A percentile compares a stretch with the other conserved stretches of the same genome.
These are phyloP conservation scores for Metarhizium guizhouense DNA, from an alignment of 2,329 filamentous ascomycete genomes.

Conservation along the genomic window DNA sequence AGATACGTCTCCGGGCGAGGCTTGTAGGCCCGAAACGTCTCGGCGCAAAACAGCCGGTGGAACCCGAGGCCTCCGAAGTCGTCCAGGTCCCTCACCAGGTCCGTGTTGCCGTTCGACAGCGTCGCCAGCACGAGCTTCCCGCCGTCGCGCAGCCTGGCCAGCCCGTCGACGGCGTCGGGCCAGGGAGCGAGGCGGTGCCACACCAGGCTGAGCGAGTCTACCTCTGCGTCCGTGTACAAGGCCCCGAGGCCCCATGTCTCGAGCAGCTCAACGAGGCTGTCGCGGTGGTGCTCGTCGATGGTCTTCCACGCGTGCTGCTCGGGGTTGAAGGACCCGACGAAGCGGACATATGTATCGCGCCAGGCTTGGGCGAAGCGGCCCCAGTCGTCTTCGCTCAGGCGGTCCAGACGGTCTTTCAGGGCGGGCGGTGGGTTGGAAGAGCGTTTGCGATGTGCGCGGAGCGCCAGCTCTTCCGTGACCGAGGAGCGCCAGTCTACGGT, in stretches of 20 bases:
- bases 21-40: conserved; percentile 69
- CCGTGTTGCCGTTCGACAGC: conserved; percentile 65
- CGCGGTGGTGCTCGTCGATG: conserved; percentile 62
- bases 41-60: conserved; percentile 52
- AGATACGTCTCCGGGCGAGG: conserved; percentile 59
- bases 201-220: conserved; percentile 52
- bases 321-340: conserved; percentile 46
- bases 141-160: conserved; percentile 42
- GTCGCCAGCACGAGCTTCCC: conserved; percentile 50
- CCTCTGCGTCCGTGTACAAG: conserved; percentile 53
- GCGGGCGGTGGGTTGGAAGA: conserved; percentile 38
- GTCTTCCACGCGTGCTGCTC: conserved; percentile 49
- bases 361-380: conserved; percentile 59
- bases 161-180: conserved; percentile 50
- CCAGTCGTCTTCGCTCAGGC: conserved; percentile 52
- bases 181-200: conserved; percentile 70
- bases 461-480: conserved; percentile 49
- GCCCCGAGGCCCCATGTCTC: conserved; percentile 43
- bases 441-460: conserved; percentile 37
- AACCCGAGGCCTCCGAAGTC: conserved; percentile 53
- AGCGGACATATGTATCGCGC: conserved; percentile 54
- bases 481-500: conserved; percentile 69
- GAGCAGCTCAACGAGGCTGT: conserved; percentile 52
- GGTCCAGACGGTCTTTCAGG: conserved; percentile 37
- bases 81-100: conserved; percentile 57